Conservation (phyloP, 441 rosid genomes). For the Francoa sonchifolia region DNA sequence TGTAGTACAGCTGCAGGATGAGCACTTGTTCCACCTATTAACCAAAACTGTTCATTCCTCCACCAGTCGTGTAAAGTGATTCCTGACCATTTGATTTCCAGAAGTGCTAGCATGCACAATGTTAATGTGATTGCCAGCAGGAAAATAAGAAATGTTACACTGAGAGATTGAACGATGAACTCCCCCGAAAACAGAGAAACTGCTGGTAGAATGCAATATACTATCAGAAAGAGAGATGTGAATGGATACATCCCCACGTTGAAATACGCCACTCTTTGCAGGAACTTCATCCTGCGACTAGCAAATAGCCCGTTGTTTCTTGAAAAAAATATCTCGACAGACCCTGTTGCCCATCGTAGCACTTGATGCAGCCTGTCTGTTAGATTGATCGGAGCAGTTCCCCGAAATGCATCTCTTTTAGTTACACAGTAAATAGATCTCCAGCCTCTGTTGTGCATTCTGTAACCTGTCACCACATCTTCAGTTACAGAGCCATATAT, state of each 20-base stretch:
- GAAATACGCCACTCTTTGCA: slow-evolving; percentile 57
- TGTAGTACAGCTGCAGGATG: slow-evolving; percentile 62
- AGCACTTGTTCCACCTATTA: slow-evolving; percentile 66
- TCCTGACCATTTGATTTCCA: slow-evolving; percentile 66
- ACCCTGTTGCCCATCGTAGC: slow-evolving; percentile 76
- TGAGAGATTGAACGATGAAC: slow-evolving; percentile 52
- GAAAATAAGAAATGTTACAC: slow-evolving; percentile 36
- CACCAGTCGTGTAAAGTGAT: slow-evolving; percentile 67
- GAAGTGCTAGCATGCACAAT: slow-evolving; percentile 42
- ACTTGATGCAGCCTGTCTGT: slow-evolving; percentile 71
- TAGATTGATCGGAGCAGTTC: slow-evolving; percentile 61
- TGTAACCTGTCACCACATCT: slow-evolving; percentile 64
- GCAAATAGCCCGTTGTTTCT: slow-evolving; percentile 59
- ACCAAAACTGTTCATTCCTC: slow-evolving; percentile 62
- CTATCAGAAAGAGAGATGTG: slow-evolving; percentile 57
- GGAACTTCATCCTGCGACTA: slow-evolving; percentile 42
- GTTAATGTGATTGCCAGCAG: slow-evolving; percentile 46
- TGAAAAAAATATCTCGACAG: slow-evolving; percentile 70
- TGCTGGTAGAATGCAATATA: slow-evolving; percentile 60
- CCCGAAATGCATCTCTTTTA: slow-evolving; percentile 57
- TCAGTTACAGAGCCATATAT: slow-evolving; percentile 64
- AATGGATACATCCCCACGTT: slow-evolving; percentile 69
- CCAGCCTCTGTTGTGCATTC: slow-evolving; percentile 78
- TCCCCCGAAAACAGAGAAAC: slow-evolving; percentile 53
- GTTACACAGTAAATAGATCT: slow-evolving; percentile 58